Conservation (phyloP, 495 filamentous ascomycete genomes). For the Aspergillus baeticus region DNA sequence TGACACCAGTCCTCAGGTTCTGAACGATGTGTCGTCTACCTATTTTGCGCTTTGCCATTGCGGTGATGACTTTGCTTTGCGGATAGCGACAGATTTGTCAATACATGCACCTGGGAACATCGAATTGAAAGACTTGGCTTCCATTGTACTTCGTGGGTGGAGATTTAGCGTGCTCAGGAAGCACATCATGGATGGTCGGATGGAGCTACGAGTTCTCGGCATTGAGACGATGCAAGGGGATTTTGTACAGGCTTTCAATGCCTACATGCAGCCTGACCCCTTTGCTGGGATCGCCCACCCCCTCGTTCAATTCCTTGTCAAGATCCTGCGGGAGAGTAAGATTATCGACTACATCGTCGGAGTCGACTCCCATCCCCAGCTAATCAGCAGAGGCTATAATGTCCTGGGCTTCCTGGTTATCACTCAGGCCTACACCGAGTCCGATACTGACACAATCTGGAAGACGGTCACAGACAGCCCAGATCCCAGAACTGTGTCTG, state of each 20-base stretch:
- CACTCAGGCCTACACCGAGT: constrained; percentile 67
- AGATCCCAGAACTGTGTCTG: constrained; percentile 79
- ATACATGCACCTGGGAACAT: constrained; percentile 39
- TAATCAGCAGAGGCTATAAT: constrained; percentile 78
- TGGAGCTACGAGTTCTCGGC: constrained; percentile 81
- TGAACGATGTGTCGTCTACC: constrained; percentile 25
- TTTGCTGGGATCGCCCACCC: constrained; percentile 41
- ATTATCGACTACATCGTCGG: constrained; percentile 86
- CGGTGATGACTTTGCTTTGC: constrained; percentile 22
- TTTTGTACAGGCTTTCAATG: constrained; percentile 45
- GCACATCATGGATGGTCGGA: constrained; percentile 76
- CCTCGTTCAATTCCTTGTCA: constrained; percentile 61
- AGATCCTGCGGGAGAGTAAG: constrained; percentile 61
- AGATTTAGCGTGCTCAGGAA: constrained; percentile 67
- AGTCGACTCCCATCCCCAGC: constrained; percentile 85
- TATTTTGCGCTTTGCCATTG: constrained; percentile 27
- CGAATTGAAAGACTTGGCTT: constrained; percentile 24
- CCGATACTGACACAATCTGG: constrained; percentile 82
- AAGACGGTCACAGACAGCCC: constrained; percentile 76
- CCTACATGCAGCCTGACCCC: constrained; percentile 52
- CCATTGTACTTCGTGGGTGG: constrained; percentile 62
- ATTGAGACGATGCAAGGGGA: constrained; percentile 70
- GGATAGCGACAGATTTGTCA: constrained; percentile 36
- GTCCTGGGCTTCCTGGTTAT: constrained; percentile 88
- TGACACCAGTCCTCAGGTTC: constrained; percentile 34